These are phyloP conservation scores for Biscutella laevigata DNA, from an alignment of 441 rosid species.

Conservation along the genomic window DNA sequence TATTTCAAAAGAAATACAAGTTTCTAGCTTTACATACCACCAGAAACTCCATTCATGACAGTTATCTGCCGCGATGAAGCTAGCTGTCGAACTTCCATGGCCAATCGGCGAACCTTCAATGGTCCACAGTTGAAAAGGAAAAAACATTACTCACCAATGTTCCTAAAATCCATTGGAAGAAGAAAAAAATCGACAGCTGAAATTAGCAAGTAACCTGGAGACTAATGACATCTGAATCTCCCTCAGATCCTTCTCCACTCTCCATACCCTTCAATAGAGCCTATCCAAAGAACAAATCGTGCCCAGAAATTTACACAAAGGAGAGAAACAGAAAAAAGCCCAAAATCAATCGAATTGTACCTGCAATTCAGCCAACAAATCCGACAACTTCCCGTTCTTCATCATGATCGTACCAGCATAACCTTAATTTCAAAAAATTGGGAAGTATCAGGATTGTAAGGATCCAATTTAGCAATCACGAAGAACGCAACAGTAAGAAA, in stretches of 20 bases:
- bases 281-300: constrained; percentile 24
- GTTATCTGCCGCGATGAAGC: constrained; percentile 64
- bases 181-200: neutral
- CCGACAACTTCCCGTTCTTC: constrained; percentile 70
- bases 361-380: constrained; percentile 68
- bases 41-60: constrained; percentile 62
- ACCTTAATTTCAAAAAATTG: constrained; percentile 31
- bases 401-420: constrained; percentile 67
- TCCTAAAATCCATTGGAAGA: neutral
- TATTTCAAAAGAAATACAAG: neutral
- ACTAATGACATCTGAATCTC: constrained; percentile 40
- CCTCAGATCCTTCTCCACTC: constrained; percentile 47
- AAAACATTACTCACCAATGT: neutral
- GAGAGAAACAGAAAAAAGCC: neutral
- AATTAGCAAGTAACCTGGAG: constrained; percentile 42
- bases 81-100: constrained; percentile 59
- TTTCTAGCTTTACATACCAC: constrained; percentile 33
- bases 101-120: constrained; percentile 52
- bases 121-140: neutral
- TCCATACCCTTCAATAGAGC: constrained; percentile 44
- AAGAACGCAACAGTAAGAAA: too few relatives aligned
- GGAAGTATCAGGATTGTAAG: constrained; percentile 1
- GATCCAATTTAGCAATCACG: too few relatives aligned
- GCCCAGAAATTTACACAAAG: neutral
- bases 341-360: constrained; percentile 24